Evolutionary conservation across 306 rosid genomes (phyloP).

Genomic region (Dalbergia cultrata): DNA sequence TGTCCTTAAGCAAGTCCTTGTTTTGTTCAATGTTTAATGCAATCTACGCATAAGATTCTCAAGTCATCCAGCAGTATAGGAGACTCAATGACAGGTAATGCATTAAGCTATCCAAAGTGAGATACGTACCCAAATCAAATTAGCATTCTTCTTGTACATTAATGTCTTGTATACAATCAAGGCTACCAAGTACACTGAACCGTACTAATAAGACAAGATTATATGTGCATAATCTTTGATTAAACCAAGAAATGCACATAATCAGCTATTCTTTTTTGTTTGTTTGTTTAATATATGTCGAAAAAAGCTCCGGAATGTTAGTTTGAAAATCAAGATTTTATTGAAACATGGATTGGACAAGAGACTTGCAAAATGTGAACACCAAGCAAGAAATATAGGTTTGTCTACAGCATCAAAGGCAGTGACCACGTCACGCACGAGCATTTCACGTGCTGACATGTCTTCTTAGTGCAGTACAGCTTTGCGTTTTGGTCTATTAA

Average conservation of each 20-base stretch:
- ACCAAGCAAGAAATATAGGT: slow-evolving; percentile 52
- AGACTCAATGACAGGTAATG: neutral
- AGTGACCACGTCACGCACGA: slow-evolving; percentile 56
- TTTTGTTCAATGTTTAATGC: neutral
- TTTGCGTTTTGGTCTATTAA: slow-evolving; percentile 47
- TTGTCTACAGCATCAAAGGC: slow-evolving; percentile 61
- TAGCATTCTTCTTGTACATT: slow-evolving; percentile 28
- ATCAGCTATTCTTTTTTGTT: neutral
- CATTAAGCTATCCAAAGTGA: neutral
- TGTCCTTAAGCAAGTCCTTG: neutral
- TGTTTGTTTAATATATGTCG: neutral
- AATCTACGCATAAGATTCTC: slow-evolving; percentile 15
- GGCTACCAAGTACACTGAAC: slow-evolving; percentile 63
- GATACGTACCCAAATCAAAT: slow-evolving; percentile 27
- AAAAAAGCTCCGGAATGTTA: neutral
- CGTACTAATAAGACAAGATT: slow-evolving; percentile 47
- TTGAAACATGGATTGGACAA: slow-evolving; percentile 55
- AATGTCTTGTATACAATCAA: slow-evolving; percentile 29
- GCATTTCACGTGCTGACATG: slow-evolving; percentile 64
- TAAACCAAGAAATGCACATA: slow-evolving; percentile 54
- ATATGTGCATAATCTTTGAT: slow-evolving; percentile 58
- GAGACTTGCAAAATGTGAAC: slow-evolving; percentile 48
- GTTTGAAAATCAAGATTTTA: slow-evolving; percentile 6
- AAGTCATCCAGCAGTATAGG: neutral
- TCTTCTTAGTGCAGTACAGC: slow-evolving; percentile 57